These are phyloP conservation scores for Bremia lactucae DNA, from an alignment of 352 stramenopile species.

Conservation along the genomic window DNA sequence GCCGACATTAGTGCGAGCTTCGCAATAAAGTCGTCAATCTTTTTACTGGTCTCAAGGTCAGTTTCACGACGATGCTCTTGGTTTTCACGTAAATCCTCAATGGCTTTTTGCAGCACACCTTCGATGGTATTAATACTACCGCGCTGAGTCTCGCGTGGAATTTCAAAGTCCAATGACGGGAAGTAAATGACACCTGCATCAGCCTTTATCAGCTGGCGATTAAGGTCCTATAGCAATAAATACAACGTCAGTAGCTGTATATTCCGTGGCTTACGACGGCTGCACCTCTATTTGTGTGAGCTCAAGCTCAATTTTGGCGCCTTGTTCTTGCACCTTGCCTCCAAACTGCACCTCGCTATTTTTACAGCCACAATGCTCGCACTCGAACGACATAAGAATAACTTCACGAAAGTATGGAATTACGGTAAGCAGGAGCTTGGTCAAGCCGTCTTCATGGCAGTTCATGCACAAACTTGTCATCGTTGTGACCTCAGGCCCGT, in stretches of 20 bases:
- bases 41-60: constrained; percentile 59
- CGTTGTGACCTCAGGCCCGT: constrained; percentile 46
- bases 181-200: constrained; percentile 73
- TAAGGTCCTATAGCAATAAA: constrained; percentile 47
- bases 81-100: constrained; percentile 57
- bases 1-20: constrained; percentile 55
- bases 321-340: constrained; percentile 58
- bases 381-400: constrained; percentile 90
- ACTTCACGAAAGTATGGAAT: constrained; percentile 93
- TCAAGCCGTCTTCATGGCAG: constrained; percentile 80
- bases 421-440: constrained; percentile 84
- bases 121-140: constrained; percentile 87
- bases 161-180: constrained; percentile 83
- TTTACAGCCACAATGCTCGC: constrained; percentile 77
- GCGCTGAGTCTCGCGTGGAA: constrained; percentile 75
- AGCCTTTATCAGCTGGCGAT: constrained; percentile 87
- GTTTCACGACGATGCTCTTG: constrained; percentile 76
- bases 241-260: neutral
- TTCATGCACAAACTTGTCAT: constrained; percentile 86
- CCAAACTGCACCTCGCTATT: constrained; percentile 70
- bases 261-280: no score
- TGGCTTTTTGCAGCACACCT: constrained; percentile 47
- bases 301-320: constrained; percentile 42
- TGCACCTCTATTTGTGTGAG: constrained; percentile 25
- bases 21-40: constrained; percentile 77